Percentiles rank a stretch among this genome's conserved stretches.
Evolutionary conservation across 2,329 filamentous ascomycete genomes (phyloP).

Genomic region (Fusarium anthophilum): DNA sequence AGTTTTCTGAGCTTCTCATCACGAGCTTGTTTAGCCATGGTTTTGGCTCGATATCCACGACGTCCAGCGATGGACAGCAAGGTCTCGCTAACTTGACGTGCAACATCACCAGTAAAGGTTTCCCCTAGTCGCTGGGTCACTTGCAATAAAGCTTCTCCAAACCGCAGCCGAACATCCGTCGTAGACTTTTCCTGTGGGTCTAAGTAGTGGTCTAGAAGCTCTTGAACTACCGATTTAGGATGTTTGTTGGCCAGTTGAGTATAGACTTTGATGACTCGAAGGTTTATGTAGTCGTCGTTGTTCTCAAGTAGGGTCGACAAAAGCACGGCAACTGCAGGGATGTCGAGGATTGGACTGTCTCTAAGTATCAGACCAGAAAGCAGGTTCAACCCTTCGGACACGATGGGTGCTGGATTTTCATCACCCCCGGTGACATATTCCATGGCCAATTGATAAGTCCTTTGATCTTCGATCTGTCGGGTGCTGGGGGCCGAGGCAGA

Average conservation of each 20-base stretch:
- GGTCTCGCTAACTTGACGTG: constrained; percentile 62
- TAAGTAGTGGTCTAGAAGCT: constrained; percentile 73
- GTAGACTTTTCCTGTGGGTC: constrained; percentile 67
- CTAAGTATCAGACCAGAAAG: constrained; percentile 65
- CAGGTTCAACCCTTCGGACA: constrained; percentile 71
- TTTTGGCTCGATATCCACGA: constrained; percentile 68
- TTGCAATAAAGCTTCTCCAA: constrained; percentile 74
- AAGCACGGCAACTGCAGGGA: constrained; percentile 71
- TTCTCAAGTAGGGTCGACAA: constrained; percentile 72
- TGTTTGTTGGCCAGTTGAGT: constrained; percentile 69
- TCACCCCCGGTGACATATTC: constrained; percentile 67
- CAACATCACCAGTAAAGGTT: constrained; percentile 63
- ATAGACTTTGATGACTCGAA: constrained; percentile 73
- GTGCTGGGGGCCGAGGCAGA: constrained; percentile 52
- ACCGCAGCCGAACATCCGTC: constrained; percentile 72
- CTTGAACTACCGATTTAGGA: constrained; percentile 67
- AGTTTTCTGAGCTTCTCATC: constrained; percentile 59
- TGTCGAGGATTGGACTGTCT: constrained; percentile 68
- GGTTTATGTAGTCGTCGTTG: constrained; percentile 76
- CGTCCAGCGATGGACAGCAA: constrained; percentile 73
- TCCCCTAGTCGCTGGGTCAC: constrained; percentile 69
- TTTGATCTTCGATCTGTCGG: constrained; percentile 67
- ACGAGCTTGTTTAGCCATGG: constrained; percentile 63
- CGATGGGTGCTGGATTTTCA: constrained; percentile 73
- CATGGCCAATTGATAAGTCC: constrained; percentile 69